Evolutionary conservation across 2,329 filamentous ascomycete species (phyloP).

Genomic region (Bipolaris victoriae): DNA sequence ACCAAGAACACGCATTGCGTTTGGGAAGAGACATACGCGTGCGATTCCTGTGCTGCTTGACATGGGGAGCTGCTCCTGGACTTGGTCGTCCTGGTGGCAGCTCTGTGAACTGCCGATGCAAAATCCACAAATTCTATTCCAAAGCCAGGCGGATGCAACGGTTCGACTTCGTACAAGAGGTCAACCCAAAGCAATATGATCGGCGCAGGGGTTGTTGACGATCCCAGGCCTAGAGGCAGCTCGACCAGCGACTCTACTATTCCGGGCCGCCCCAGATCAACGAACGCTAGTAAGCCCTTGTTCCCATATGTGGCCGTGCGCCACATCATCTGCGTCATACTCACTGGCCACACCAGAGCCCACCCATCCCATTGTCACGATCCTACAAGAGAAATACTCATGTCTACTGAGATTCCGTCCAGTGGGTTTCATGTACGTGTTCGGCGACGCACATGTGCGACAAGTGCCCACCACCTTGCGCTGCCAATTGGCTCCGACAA

Average conservation of each 20-base stretch:
- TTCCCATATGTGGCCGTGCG: neutral
- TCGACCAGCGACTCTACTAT: neutral
- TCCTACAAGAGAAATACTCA: neutral
- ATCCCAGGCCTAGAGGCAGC: slow-evolving; percentile 1
- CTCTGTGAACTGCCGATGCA: neutral
- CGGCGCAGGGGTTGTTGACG: neutral
- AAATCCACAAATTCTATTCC: neutral
- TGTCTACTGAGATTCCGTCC: neutral
- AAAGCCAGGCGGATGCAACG: neutral
- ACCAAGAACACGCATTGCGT: slow-evolving; percentile 1
- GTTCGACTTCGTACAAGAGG: neutral
- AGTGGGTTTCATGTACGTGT: neutral
- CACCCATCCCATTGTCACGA: neutral
- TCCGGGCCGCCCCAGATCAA: neutral
- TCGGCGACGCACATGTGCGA: neutral
- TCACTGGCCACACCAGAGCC: neutral
- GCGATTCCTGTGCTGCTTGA: neutral
- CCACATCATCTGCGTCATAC: neutral
- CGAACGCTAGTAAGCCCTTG: neutral
- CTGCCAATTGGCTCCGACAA: neutral
- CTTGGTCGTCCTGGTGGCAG: neutral
- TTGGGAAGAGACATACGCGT: neutral
- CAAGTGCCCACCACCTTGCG: neutral
- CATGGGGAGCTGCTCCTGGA: neutral
- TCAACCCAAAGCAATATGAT: neutral